Evolutionary conservation across 1,284 basidiomycete genomes (phyloP).

Genomic region (Malassezia japonica): DNA sequence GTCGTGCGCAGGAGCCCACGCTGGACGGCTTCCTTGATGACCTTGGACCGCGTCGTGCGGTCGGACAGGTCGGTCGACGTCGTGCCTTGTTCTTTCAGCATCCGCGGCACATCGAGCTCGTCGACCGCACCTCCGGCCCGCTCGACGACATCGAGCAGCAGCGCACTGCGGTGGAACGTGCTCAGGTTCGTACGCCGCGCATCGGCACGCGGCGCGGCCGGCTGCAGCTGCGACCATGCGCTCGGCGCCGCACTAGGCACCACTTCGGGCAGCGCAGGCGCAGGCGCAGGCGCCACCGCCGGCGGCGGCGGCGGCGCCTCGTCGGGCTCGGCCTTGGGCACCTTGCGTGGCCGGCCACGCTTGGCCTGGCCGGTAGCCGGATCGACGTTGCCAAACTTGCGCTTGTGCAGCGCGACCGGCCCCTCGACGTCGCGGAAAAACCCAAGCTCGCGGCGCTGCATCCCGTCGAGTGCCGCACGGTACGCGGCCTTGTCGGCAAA

Average conservation of each 20-base stretch:
- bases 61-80: conserved; percentile 1
- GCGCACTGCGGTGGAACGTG: conserved; percentile 12
- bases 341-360: conserved; percentile 16
- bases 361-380: conserved; percentile 12
- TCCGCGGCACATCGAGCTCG: conserved; percentile 12
- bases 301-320: neutral
- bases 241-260: too few species aligned
- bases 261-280: too few species aligned
- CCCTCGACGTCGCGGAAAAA: conserved; percentile 13
- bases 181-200: conserved; percentile 11
- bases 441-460: neutral
- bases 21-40: neutral
- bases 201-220: neutral
- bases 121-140: conserved; percentile 11
- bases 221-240: neutral
- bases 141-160: conserved; percentile 2
- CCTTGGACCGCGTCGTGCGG: conserved; percentile 14
- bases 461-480: neutral
- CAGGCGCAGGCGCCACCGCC: neutral
- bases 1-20: conserved; percentile 6
- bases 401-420: conserved; percentile 5
- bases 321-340: neutral
- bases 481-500: neutral
- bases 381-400: neutral
- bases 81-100: neutral